Percentiles rank a stretch among this genome's conserved stretches.
Conservation (phyloP, 2,329 filamentous ascomycete genomes). For the Aspergillus cejpii region DNA sequence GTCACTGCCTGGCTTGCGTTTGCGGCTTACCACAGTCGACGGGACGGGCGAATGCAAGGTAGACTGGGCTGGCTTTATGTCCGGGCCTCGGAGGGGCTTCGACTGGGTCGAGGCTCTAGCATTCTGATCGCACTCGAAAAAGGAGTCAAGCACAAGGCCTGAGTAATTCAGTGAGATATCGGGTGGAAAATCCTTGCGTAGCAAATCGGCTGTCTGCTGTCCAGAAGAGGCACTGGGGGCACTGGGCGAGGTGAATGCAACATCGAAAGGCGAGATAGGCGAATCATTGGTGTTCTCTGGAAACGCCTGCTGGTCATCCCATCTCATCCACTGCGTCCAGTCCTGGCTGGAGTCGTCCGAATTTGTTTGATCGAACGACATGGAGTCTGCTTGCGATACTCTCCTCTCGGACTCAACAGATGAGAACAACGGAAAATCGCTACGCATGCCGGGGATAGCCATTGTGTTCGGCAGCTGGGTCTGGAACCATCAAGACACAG, state of each 20-base stretch:
- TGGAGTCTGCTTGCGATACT: constrained; percentile 14
- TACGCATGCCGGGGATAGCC: constrained; percentile 24
- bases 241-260: constrained; percentile 24
- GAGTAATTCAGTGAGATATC: constrained; percentile 28
- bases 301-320: constrained; percentile 35
- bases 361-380: constrained; percentile 16
- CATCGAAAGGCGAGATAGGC: constrained; percentile 19
- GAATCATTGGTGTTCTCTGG: constrained; percentile 25
- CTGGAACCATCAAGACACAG: constrained; percentile 15
- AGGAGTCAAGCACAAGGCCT: constrained; percentile 21
- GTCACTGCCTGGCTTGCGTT: constrained; percentile 64
- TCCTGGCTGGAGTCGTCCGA: constrained; percentile 32
- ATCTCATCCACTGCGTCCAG: constrained; percentile 44
- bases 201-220: constrained; percentile 16
- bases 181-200: constrained; percentile 26
- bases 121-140: constrained; percentile 7
- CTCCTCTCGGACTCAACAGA: constrained; percentile 18
- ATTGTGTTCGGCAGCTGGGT: constrained; percentile 16
- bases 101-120: constrained; percentile 4
- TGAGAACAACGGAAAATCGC: constrained; percentile 33
- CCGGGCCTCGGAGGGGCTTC: constrained; percentile 3
- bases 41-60: constrained; percentile 23
- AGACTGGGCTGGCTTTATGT: constrained; percentile 16
- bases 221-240: constrained; percentile 21
- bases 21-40: constrained; percentile 43